A percentile compares a stretch with the other conserved stretches of the same genome.
These are phyloP conservation scores for Dothideomycetidae sp. DNA, from an alignment of 2,329 filamentous ascomycete species.

Conservation along the genomic window DNA sequence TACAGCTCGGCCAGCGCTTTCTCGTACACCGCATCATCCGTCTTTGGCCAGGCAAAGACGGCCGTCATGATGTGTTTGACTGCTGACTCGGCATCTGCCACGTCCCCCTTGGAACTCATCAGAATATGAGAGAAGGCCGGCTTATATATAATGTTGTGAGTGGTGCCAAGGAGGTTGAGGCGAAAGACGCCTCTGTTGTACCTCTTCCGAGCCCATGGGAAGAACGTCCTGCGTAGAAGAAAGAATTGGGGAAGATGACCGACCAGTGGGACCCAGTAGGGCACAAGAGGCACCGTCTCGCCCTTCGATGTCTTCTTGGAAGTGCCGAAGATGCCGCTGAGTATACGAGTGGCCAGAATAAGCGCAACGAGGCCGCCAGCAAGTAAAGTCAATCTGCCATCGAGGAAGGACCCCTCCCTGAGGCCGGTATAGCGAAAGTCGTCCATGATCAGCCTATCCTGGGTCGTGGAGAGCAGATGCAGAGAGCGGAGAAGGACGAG, in stretches of 20 bases:
- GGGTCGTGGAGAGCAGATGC: no score
- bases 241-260: conserved; percentile 40
- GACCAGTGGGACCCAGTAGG: conserved; percentile 47
- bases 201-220: conserved; percentile 27
- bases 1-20: conserved; percentile 23
- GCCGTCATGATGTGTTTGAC: conserved; percentile 17
- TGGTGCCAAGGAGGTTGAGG: conserved; percentile 35
- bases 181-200: conserved; percentile 31
- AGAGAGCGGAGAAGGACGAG: no score
- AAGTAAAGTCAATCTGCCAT: conserved; percentile 1
- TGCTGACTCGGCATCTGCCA: conserved; percentile 19
- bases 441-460: no score
- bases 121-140: conserved; percentile 32
- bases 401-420: no score
- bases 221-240: conserved; percentile 31
- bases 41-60: conserved; percentile 30
- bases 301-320: conserved; percentile 14
- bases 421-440: no score
- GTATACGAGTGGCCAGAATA: conserved; percentile 10
- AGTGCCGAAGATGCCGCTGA: conserved; percentile 8
- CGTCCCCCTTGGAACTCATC: conserved; percentile 24
- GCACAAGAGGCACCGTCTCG: conserved; percentile 32
- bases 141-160: conserved; percentile 37
- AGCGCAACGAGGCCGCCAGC: neutral
- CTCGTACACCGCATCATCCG: conserved; percentile 24